Base-by-base conservation (phyloP, 2,329 filamentous ascomycete genomes). In the Sporothrix variecibatus region DNA sequence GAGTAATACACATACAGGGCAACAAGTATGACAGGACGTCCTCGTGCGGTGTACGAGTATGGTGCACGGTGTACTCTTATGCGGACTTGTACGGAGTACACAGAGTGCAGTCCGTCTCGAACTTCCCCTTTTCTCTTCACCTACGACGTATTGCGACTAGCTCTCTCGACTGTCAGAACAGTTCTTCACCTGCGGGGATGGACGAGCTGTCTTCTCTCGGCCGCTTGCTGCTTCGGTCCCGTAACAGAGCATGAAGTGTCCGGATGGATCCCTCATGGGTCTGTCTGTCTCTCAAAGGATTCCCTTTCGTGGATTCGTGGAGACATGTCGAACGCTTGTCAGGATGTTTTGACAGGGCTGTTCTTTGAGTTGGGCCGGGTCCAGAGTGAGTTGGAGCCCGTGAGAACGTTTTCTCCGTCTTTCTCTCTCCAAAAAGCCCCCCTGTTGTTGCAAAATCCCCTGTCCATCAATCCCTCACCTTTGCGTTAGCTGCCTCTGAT, bases 181-280 rank as follows among this genome's bases (percentile, higher is more conserved):
- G 34, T 34, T 60, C 15, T 60, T 34, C 15, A 34, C 2, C 28
- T 60, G 28, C 20, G 56, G 28, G 26, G 26, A 28, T 28, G 28
- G 56, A 34, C 28, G 28, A 34, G 56, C 17, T 31, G 17, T 15
- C 15, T 28, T 34, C 20, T 20, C 58, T 64, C 58, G 38, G 38
- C 38, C 64, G 40, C 64, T 49, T 46, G 40, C 62, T 67, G 46
- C 11, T 31, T 67, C 64, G 64, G 64, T 49, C 40, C 64, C 64
- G 64, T 49, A 34, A 40, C 8, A 38, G 58, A 64, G 31, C 58
- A 23, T n/a, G 7, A 23, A 64, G 58, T 64, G 58, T 38, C 58
- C 58, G 58, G 34, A 64, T 40, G 58, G 58, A 64, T 67, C 15
- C 40, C 40, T 31, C 58, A 28, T 62, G 28, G 58, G 11, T 34